Percentiles rank a stretch among this genome's conserved stretches.
Conservation (phyloP, 805 yeast genomes). For the Pichia pseudocactophila region DNA sequence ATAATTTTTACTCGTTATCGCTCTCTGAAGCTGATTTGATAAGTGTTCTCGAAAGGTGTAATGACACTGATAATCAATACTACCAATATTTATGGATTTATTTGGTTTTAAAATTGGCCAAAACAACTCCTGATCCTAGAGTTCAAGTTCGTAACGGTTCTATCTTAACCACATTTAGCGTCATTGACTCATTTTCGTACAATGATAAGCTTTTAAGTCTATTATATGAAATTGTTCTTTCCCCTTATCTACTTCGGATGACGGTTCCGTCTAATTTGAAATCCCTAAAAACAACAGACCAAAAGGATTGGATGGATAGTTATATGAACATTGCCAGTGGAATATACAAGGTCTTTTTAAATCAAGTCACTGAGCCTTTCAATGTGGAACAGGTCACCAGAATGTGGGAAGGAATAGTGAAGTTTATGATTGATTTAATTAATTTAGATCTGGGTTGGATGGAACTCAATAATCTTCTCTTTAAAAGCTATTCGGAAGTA, state of each 20-base stretch:
- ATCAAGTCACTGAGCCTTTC: slow-evolving; percentile 32
- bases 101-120: slow-evolving; percentile 51
- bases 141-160: slow-evolving; percentile 86
- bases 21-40: slow-evolving; percentile 18
- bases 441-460: slow-evolving; percentile 32
- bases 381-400: slow-evolving; percentile 13
- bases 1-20: slow-evolving; percentile 6
- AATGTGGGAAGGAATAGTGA: slow-evolving; percentile 52
- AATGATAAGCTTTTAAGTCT: slow-evolving; percentile 56
- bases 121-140: slow-evolving; percentile 54
- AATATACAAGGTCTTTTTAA: slow-evolving; percentile 48
- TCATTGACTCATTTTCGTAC: slow-evolving; percentile 62
- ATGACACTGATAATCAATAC: slow-evolving; percentile 18
- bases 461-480: slow-evolving; percentile 48
- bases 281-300: slow-evolving; percentile 9
- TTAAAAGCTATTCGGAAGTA: slow-evolving; percentile 43
- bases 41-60: slow-evolving; percentile 7
- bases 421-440: slow-evolving; percentile 37
- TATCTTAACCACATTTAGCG: slow-evolving; percentile 77
- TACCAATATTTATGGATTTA: slow-evolving; percentile 52
- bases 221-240: slow-evolving; percentile 56
- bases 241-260: slow-evolving; percentile 33
- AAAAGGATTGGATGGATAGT: slow-evolving; percentile 50
- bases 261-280: slow-evolving; percentile 2
- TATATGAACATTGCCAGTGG: slow-evolving; percentile 56